phyloP scores from a whole-genome alignment of 2,329 filamentous ascomycete species.

The Ascochyta viciae-villosae region DNA sequence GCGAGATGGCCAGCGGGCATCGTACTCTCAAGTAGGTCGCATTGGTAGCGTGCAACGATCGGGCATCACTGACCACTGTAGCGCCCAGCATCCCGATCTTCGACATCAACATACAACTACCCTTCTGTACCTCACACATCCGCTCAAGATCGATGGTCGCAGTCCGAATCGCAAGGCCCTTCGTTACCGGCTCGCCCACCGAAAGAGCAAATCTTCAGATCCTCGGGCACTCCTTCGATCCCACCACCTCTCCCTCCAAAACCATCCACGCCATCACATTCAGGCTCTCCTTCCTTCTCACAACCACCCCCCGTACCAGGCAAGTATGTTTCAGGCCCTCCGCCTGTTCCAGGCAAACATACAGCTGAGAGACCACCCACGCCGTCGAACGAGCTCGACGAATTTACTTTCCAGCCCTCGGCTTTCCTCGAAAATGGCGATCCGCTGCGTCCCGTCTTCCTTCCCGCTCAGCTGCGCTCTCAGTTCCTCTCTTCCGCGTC shows the following conservation, averaged over 20 bases:
- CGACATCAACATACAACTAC: conserved; percentile 51
- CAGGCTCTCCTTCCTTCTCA: conserved; percentile 23
- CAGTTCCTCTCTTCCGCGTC: conserved; percentile 77
- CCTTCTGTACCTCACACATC: conserved; percentile 54
- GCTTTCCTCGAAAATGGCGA: conserved; percentile 90
- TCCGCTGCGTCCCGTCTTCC: conserved; percentile 84
- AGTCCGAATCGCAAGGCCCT: conserved; percentile 20
- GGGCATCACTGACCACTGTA: conserved; percentile 24
- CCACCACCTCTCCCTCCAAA: conserved; percentile 43
- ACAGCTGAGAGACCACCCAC: conserved; percentile 28
- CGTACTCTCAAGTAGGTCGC: conserved; percentile 34
- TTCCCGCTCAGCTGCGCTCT: conserved; percentile 76
- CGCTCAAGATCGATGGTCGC: conserved; percentile 43
- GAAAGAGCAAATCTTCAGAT: conserved; percentile 37
- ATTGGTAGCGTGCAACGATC: neutral
- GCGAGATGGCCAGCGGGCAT: conserved; percentile 31
- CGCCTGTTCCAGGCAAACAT: conserved; percentile 44
- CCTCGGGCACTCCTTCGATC: conserved; percentile 29
- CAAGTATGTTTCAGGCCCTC: conserved; percentile 31
- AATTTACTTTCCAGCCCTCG: conserved; percentile 81
- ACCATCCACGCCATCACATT: conserved; percentile 27
- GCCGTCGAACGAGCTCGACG: conserved; percentile 58
- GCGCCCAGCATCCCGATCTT: conserved; percentile 36
- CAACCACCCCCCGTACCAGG: conserved; percentile 42
- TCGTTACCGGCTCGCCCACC: conserved; percentile 51